Conservation (phyloP, 2,329 filamentous ascomycete genomes). For the Acarospora socialis region DNA sequence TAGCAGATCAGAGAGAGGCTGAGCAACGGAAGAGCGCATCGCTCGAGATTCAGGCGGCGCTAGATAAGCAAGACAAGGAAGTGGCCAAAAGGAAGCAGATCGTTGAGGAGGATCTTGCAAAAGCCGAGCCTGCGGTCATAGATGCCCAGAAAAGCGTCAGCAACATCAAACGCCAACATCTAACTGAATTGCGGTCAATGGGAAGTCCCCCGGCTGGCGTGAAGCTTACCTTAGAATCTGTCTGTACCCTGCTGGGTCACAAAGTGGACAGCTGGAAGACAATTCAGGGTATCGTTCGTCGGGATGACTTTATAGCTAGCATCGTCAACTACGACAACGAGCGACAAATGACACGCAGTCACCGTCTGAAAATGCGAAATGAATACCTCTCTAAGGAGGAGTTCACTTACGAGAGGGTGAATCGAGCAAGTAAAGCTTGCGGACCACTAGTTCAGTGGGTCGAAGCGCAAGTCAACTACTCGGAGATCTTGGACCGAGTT, state of each 20-base stretch:
- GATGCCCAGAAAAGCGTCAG: conserved; percentile 93
- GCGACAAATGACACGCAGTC: conserved; percentile 72
- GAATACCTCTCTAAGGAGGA: conserved; percentile 87
- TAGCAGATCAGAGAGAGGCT: conserved; percentile 86
- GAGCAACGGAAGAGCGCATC: conserved; percentile 82
- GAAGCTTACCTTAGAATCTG: conserved; percentile 83
- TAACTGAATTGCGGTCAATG: conserved; percentile 97
- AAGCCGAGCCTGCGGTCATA: conserved; percentile 80
- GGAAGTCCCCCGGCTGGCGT: conserved; percentile 82
- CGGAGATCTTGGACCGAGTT: conserved; percentile 89
- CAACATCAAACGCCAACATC: conserved; percentile 94
- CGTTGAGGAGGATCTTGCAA: conserved; percentile 74
- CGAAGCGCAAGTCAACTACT: conserved; percentile 89
- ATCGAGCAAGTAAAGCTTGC: conserved; percentile 90
- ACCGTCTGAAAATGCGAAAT: conserved; percentile 78
- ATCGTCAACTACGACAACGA: conserved; percentile 97
- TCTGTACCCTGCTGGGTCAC: conserved; percentile 86
- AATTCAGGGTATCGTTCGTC: conserved; percentile 74
- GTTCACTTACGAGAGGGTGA: conserved; percentile 92
- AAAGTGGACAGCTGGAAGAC: conserved; percentile 82
- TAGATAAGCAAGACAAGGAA: conserved; percentile 81
- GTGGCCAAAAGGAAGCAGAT: conserved; percentile 71
- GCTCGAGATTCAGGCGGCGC: conserved; percentile 69
- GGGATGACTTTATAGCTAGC: conserved; percentile 93
- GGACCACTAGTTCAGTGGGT: conserved; percentile 97